phyloP scores from a whole-genome alignment of 345 rosid species.

The Orychophragmus violaceus region DNA sequence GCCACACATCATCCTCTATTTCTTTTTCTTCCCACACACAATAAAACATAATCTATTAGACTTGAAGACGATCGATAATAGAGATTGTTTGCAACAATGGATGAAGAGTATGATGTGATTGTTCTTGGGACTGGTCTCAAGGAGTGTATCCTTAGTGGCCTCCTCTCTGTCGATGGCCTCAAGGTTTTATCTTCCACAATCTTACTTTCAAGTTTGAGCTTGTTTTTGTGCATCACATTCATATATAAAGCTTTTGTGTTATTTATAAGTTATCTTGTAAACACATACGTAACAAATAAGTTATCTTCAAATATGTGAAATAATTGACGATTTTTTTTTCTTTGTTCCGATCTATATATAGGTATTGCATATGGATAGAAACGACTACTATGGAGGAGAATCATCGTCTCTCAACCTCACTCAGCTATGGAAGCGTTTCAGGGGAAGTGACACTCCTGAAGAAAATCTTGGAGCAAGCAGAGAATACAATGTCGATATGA shows the following conservation, averaged over 20 bases:
- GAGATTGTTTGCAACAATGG: conserved; percentile 40
- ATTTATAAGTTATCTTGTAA: not conserved
- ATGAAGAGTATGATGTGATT: conserved; percentile 92
- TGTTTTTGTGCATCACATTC: not conserved
- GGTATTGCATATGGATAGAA: conserved; percentile 79
- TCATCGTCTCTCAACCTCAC: conserved; percentile 77
- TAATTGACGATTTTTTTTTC: not conserved
- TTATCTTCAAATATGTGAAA: not conserved
- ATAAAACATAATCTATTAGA: not conserved
- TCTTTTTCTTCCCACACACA: conserved; percentile 11
- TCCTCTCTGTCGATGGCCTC: conserved; percentile 91
- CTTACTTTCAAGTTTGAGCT: not conserved
- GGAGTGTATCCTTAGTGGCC: conserved; percentile 95
- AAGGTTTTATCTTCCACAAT: conserved; percentile 37
- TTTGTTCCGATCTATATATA: conserved; percentile 19
- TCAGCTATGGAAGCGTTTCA: conserved; percentile 63
- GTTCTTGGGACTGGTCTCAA: conserved; percentile 96
- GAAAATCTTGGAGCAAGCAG: conserved; percentile 66
- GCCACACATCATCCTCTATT: conserved; percentile 17
- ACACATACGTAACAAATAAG: not conserved
- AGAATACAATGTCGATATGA: conserved; percentile 86
- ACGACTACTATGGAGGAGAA: conserved; percentile 80
- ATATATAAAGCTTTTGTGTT: not conserved
- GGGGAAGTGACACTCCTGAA: conserved; percentile 55
- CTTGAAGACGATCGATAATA: not conserved